Percentiles rank a stretch among this genome's conserved stretches.
Evolutionary conservation across 2,329 filamentous ascomycete species (phyloP).

Genomic region (Trichophyton rubrum): DNA sequence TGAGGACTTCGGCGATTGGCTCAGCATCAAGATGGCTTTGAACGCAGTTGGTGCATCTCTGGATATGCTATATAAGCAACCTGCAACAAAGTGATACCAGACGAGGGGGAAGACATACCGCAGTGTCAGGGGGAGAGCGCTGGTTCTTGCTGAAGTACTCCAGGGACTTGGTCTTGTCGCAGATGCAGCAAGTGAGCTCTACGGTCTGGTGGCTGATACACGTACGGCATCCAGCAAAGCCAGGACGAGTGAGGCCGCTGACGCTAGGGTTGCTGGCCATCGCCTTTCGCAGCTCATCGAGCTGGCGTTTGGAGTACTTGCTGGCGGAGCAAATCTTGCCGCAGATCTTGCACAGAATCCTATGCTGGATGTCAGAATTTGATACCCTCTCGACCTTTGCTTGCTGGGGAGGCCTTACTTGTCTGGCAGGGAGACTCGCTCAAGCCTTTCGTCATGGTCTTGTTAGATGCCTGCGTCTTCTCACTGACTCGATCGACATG

Average conservation of each 20-base stretch:
- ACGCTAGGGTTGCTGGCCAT: conserved; percentile 14
- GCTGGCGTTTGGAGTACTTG: conserved; percentile 38
- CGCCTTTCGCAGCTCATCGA: conserved; percentile 24
- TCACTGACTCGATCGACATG: too few relatives aligned
- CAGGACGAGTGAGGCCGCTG: conserved; percentile 12
- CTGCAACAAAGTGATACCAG: not conserved
- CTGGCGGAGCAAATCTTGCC: conserved; percentile 26
- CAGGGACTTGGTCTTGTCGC: conserved; percentile 35
- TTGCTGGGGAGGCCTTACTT: not conserved
- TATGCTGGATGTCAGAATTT: conserved; percentile 13
- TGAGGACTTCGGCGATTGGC: conserved; percentile 22
- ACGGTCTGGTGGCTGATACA: conserved; percentile 34
- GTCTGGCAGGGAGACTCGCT: not conserved
- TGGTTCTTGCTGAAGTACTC: conserved; percentile 40
- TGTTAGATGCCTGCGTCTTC: not conserved
- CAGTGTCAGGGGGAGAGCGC: conserved; percentile 33
- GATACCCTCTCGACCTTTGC: not conserved
- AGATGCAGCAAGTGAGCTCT: conserved; percentile 40
- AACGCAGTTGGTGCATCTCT: conserved; percentile 34
- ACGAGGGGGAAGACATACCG: conserved; percentile 26
- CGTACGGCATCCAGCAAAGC: conserved; percentile 29
- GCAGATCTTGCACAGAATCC: conserved; percentile 39
- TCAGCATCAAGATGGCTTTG: conserved; percentile 25
- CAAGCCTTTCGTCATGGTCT: not conserved
- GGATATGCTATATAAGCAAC: conserved; percentile 7